A percentile compares a stretch with the other conserved stretches of the same genome.
Conservation (phyloP, 2,329 filamentous ascomycete species). For the Lithohypha guttulata region DNA sequence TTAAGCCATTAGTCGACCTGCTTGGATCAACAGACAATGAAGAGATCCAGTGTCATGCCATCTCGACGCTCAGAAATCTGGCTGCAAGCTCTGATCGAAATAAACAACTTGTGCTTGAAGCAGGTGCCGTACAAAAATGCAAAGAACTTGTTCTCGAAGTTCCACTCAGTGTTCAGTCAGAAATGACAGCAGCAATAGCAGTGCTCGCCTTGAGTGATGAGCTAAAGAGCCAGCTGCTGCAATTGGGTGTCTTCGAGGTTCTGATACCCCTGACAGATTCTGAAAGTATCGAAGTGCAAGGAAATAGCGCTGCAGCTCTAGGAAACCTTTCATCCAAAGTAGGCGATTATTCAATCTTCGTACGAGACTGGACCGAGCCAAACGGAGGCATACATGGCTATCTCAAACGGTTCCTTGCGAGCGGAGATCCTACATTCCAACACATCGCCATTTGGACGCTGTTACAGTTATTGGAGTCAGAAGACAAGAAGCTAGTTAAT, state of each 20-base stretch:
- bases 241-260: conserved; percentile 89
- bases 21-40: conserved; percentile 94
- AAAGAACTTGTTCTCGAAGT: conserved; percentile 92
- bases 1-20: conserved; percentile 86
- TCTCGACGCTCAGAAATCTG: conserved; percentile 88
- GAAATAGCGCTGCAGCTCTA: conserved; percentile 90
- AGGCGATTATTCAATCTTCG: conserved; percentile 91
- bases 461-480: conserved; percentile 87
- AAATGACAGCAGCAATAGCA: conserved; percentile 99
- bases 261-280: conserved; percentile 91
- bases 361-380: conserved; percentile 85
- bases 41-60: conserved; percentile 97
- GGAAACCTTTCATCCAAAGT: conserved; percentile 97
- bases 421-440: conserved; percentile 93
- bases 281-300: conserved; percentile 93
- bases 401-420: conserved; percentile 80
- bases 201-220: conserved; percentile 93
- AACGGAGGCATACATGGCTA: conserved; percentile 94
- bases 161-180: conserved; percentile 86
- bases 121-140: conserved; percentile 95
- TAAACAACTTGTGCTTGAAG: conserved; percentile 93
- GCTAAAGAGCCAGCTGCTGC: conserved; percentile 80
- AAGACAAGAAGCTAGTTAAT: conserved; percentile 78
- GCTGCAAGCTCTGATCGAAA: conserved; percentile 95
- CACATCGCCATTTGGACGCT: conserved; percentile 99